Evolutionary conservation across 805 yeast genomes (phyloP), one percentile per base, ranked within the genome.

Genomic region (Candida ipomoeae): DNA sequence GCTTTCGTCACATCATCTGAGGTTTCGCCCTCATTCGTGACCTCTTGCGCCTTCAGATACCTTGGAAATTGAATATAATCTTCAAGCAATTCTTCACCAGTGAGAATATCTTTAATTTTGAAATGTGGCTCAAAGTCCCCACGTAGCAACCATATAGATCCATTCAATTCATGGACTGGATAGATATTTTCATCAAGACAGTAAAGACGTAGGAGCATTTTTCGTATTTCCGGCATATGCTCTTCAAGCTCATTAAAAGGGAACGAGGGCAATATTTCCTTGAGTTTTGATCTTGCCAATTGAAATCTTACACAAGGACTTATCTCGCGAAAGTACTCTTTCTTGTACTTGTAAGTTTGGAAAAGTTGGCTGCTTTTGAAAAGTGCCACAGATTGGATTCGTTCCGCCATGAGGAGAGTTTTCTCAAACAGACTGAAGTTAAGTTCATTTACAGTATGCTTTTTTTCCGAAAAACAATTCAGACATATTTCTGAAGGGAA

Each of bases 321-420:
- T 7, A 37, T 5, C 14, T 32, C 37, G 20, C 45, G 37, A n/a
- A 32, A 33, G 20, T 42, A 42, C 11, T 42, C 45, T 6, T 10
- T 33, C 21, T 42, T 42, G 45, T 42, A 42, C 29, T 42, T 42
- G 38, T 42, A 42, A 10, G 45, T 20, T 6, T 42, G 20, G 21
- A 42, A 42, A 20, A 32, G 31, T 10, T n/a, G 31, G 6, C 32
- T 42, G 15, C 23, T 42, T 14, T 32, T 42, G 6, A 21, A 42
- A 20, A 42, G n/a, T 7, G 38, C 45, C 31, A 18, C 21, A 21
- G 38, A 29, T 14, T 42, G 45, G 17, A 23, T 32, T 14, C 45
- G 29, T 18, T 42, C 45, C 3, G 45, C 38, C 11, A 17, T 15
- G 5, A 42, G 38, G 29, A 42, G 45, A 20, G 33, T 34, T 20